Conservation (phyloP, 192 early-diverging fungal species). For the Borealophlyctis nickersoniae region DNA sequence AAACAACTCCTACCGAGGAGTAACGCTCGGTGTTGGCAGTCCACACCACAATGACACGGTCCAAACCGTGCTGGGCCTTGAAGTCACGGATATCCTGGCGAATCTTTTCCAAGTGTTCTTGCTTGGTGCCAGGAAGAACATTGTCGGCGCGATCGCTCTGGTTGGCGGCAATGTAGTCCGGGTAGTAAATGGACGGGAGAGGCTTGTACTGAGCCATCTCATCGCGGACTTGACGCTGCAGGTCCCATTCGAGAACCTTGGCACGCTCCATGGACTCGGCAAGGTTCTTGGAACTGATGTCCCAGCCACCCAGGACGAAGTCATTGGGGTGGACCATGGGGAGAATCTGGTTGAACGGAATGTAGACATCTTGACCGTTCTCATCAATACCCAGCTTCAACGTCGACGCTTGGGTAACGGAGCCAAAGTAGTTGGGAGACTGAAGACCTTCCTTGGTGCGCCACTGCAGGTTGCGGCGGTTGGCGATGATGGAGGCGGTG, state of each 20-base stretch:
- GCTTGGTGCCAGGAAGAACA: slow-evolving; percentile 79
- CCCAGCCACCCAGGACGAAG: slow-evolving; percentile 97
- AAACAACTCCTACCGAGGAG: slow-evolving; percentile 49
- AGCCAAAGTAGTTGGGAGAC: slow-evolving; percentile 94
- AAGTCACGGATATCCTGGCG: slow-evolving; percentile 93
- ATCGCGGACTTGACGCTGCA: slow-evolving; percentile 87
- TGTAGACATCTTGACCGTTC: slow-evolving; percentile 82
- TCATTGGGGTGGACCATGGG: slow-evolving; percentile 98
- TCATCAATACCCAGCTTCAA: slow-evolving; percentile 85
- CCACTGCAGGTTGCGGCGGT: slow-evolving; percentile 85
- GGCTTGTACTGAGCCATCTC: slow-evolving; percentile 81
- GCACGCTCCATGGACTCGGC: slow-evolving; percentile 92
- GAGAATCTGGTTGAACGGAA: slow-evolving; percentile 89
- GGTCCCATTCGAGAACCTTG: slow-evolving; percentile 92
- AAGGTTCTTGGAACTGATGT: slow-evolving; percentile 84
- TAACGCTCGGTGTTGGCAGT: slow-evolving; percentile 99
- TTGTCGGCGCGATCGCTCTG: slow-evolving; percentile 97
- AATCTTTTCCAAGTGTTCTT: slow-evolving; percentile 88
- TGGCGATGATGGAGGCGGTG: slow-evolving; percentile 94
- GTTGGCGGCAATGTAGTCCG: slow-evolving; percentile 98
- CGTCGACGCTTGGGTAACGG: slow-evolving; percentile 93
- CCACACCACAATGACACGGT: slow-evolving; percentile 96
- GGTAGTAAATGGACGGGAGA: slow-evolving; percentile 96
- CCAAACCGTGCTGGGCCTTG: slow-evolving; percentile 81
- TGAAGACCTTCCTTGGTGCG: slow-evolving; percentile 91